Evolutionary conservation across 1,139 yeast species (phyloP), one percentile per base, ranked within the genome.

Genomic region (Yamadazyma membranifaciens): DNA sequence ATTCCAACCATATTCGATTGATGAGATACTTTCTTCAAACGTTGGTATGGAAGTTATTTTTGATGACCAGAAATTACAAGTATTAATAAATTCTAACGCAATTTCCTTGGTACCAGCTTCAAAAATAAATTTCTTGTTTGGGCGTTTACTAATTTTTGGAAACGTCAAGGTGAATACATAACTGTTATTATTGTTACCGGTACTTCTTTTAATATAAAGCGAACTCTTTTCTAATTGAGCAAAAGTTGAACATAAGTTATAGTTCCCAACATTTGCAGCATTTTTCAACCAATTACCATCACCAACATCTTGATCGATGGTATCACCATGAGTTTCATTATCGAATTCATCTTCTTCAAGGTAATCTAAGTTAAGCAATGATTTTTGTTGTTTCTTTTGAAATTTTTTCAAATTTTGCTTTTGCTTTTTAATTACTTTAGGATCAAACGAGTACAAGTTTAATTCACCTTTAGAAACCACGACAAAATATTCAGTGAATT

Each of bases 1-100:
- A 45, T 67, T 77, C 96, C 96, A 89, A 4, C 96, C 96, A 56
- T 81, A 87, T 54, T 88, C 95, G 35, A 81, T 75, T 34, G 86
- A 84, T 2, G 89, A 77, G 10, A 87, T 78, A 44, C 87, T 66
- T 50, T 72, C 77, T 50, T 73, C 78, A 48, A 65, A 60, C 1
- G 78, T 61, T n/a, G 96, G 96, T 25, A 86, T 82, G 12, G 89
- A 84, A 11, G 95, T 83, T 29, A 84, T 78, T 49, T 92, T 75
- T 2, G 94, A 85, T 2, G 95, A 88, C 96, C 96, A 88, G 59
- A 87, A 88, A 61, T 88, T 88, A 62, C 95, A 83, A 2, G 92
- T 77, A 50, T 83, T 78, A 27, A 86, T 79, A 57, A 80, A 87
- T 55, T 81, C 87, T 37, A 72, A 67, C 0, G 96, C 94, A 46